A percentile compares a stretch with the other conserved stretches of the same genome.
Evolutionary conservation across 1,284 basidiomycete species (phyloP).

Genomic region (Irpex lacteus): DNA sequence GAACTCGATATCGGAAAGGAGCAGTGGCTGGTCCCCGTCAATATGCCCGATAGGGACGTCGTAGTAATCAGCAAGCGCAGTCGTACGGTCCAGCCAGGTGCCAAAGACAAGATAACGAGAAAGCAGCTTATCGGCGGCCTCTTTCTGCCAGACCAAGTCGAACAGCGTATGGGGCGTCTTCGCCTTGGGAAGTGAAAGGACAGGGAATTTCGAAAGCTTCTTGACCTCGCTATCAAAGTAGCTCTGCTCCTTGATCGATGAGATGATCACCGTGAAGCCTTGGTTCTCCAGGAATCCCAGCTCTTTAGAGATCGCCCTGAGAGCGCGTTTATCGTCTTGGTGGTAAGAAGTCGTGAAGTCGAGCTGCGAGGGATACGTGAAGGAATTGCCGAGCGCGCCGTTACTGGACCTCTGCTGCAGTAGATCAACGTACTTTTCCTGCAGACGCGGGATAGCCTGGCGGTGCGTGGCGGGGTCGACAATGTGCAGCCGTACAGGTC

Average conservation of each 20-base stretch:
- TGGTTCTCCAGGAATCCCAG: slow-evolving; percentile 72
- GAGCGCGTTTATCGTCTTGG: slow-evolving; percentile 73
- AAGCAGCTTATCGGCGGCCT: slow-evolving; percentile 78
- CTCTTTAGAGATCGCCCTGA: slow-evolving; percentile 90
- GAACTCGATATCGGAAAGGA: slow-evolving; percentile 89
- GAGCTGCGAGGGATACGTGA: slow-evolving; percentile 72
- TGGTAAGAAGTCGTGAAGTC: slow-evolving; percentile 81
- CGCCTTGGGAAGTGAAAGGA: slow-evolving; percentile 82
- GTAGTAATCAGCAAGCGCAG: slow-evolving; percentile 86
- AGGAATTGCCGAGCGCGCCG: slow-evolving; percentile 42
- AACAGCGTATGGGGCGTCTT: slow-evolving; percentile 74
- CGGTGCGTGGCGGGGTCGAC: slow-evolving; percentile 88
- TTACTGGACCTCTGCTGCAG: slow-evolving; percentile 43
- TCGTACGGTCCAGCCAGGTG: slow-evolving; percentile 78
- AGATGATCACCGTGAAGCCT: slow-evolving; percentile 77
- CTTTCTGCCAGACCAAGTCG: slow-evolving; percentile 75
- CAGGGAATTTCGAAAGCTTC: slow-evolving; percentile 82
- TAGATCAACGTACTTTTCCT: slow-evolving; percentile 69
- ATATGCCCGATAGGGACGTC: slow-evolving; percentile 93
- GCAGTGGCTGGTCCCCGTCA: slow-evolving; percentile 85
- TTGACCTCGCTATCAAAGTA: slow-evolving; percentile 83
- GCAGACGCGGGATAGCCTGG: slow-evolving; percentile 78
- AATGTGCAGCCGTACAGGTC: slow-evolving; percentile 77
- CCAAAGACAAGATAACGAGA: slow-evolving; percentile 81
- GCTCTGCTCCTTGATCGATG: slow-evolving; percentile 79